phyloP scores from a whole-genome alignment of 1,139 yeast genomes.

The Taphrina confusa region DNA sequence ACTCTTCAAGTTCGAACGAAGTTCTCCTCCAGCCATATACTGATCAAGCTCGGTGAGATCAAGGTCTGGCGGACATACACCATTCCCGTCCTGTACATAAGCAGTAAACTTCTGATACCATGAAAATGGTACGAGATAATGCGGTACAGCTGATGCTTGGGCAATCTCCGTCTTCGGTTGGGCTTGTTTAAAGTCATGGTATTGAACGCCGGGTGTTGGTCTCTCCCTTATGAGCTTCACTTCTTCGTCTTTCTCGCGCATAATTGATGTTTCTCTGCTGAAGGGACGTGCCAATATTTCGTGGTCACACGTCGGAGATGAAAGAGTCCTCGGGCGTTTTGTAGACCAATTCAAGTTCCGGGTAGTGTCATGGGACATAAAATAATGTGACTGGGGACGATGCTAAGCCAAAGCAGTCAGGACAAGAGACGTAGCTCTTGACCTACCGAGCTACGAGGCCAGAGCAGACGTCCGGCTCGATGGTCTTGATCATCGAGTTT shows the following conservation, averaged over 20 bases:
- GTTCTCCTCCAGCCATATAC: conserved; percentile 2
- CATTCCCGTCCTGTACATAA: conserved; percentile 5
- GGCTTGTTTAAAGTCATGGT: conserved; percentile 8
- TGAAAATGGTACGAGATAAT: conserved; percentile 16
- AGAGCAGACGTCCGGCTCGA: not conserved
- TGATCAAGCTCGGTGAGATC: conserved; percentile 8
- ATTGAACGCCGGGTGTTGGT: conserved; percentile 14
- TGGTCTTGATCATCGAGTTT: no score
- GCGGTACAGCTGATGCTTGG: conserved; percentile 27
- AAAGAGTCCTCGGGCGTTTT: conserved; percentile 13
- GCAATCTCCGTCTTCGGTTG: conserved; percentile 21
- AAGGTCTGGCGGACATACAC: conserved; percentile 7
- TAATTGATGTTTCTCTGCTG: conserved; percentile 22
- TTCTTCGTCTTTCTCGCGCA: not conserved
- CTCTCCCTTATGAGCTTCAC: not conserved
- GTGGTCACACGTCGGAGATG: conserved; percentile 12
- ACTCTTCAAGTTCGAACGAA: not conserved
- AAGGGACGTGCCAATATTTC: not conserved
- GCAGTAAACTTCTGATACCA: conserved; percentile 14
- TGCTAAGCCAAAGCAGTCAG: not conserved
- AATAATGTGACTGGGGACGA: no score
- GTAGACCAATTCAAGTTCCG: conserved; percentile 16
- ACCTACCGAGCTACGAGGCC: not conserved
- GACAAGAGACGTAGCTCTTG: not conserved
- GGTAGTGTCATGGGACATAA: conserved; percentile 17